Evolutionary conservation across 2,329 filamentous ascomycete genomes (phyloP), one percentile per base, ranked within the genome.

Genomic region (Orbilia ellipsospora): DNA sequence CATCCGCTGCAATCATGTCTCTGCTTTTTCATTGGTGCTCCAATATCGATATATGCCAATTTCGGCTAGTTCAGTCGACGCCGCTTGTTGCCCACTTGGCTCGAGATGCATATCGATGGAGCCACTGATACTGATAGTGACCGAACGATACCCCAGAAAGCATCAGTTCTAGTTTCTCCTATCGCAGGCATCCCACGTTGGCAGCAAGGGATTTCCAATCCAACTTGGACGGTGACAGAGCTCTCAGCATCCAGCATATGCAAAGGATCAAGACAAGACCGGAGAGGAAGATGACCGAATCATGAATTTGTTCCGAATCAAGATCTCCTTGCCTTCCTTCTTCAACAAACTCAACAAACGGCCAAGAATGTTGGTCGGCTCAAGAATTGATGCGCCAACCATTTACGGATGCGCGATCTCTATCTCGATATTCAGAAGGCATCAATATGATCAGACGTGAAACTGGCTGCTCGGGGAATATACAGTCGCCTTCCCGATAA

Each of bases 101-200:
- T 56, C 55, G 13, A 45, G 54, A 69, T 69, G 72, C 72, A 68
- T 59, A 60, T 69, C 64, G 64, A 68, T 62, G 56, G 65, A 45
- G 57, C 60, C 57, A 57, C 60, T 72, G 67, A 72, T 72, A 48
- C 31, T 10, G 31, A 36, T 36, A 72, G 60, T 65, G 60, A 56
- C 67, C 57, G 60, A 70, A 66, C 16, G 44, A 18, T 16, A 50
- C 66, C 66, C 66, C 57, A 63, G 51, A 63, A 16, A 57, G 40
- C 31, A n/a, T 48, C 15, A 48, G 31, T 48, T 4, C 16, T 48
- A 26, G 44, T 26, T 63, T 64, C 59, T 31, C 62, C 70, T 68
- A 67, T 65, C 63, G 52, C 44, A 20, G 48, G 50, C 62, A 57
- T 67, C 63, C 70, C 63, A 64, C 70, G 63, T 74, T 73, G 45